Evolutionary conservation across 495 filamentous ascomycete genomes (phyloP).

Genomic region (Aspergillus incahuasiensis): DNA sequence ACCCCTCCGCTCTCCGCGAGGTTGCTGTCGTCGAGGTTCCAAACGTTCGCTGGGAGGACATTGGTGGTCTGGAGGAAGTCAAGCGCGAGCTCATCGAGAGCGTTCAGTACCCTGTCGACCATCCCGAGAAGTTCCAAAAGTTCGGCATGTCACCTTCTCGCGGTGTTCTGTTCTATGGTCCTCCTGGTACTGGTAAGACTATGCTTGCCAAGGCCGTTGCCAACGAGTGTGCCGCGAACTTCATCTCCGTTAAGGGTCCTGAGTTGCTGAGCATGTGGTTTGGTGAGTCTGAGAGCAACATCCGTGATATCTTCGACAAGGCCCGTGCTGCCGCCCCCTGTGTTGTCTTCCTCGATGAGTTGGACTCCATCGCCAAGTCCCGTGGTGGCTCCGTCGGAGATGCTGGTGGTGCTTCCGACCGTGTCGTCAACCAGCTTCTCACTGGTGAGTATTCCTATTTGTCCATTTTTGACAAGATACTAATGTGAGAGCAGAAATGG

Average conservation of each 20-base stretch:
- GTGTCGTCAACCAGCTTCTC: slow-evolving; percentile 98
- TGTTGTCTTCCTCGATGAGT: slow-evolving; percentile 96
- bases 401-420: slow-evolving; percentile 96
- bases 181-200: slow-evolving; percentile 99
- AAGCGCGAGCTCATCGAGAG: slow-evolving; percentile 99
- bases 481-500: slow-evolving; percentile 76
- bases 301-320: slow-evolving; percentile 99
- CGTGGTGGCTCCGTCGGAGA: slow-evolving; percentile 96
- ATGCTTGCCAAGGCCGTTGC: slow-evolving; percentile 98
- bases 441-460: slow-evolving; percentile 63
- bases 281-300: slow-evolving; percentile 99
- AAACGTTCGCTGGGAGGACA: slow-evolving; percentile 99
- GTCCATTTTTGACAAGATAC: not conserved
- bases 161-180: slow-evolving; percentile 97
- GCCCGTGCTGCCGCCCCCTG: slow-evolving; percentile 96
- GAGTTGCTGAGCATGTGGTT: slow-evolving; percentile 99
- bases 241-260: slow-evolving; percentile 98
- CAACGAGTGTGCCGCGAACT: slow-evolving; percentile 98
- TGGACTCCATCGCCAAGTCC: slow-evolving; percentile 99
- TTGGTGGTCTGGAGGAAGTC: slow-evolving; percentile 96
- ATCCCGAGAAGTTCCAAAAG: slow-evolving; percentile 99
- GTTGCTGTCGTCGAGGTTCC: slow-evolving; percentile 98
- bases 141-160: slow-evolving; percentile 97
- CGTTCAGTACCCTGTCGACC: slow-evolving; percentile 98
- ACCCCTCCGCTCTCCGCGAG: slow-evolving; percentile 97